phyloP scores from a whole-genome alignment of 2,329 filamentous ascomycete species.

The Phyllosticta citribraziliensis region DNA sequence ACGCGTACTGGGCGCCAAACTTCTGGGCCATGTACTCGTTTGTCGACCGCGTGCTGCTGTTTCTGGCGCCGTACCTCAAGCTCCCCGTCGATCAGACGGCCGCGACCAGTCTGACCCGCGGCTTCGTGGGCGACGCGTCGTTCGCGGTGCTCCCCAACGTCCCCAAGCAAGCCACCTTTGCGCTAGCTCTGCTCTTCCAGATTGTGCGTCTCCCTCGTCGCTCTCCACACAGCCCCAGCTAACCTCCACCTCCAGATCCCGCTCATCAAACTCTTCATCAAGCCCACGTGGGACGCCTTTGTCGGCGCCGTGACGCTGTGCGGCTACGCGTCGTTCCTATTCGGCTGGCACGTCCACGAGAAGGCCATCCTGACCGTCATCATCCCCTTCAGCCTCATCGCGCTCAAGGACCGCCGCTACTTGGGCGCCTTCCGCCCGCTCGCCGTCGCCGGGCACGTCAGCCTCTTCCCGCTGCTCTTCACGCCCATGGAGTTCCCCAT shows the following conservation, averaged over 20 bases:
- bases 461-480: conserved; percentile 87
- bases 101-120: conserved; percentile 80
- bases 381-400: conserved; percentile 87
- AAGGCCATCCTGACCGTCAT: conserved; percentile 93
- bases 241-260: conserved; percentile 26
- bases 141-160: conserved; percentile 91
- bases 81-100: conserved; percentile 64
- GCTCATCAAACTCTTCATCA: conserved; percentile 68
- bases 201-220: conserved; percentile 35
- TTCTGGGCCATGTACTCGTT: conserved; percentile 97
- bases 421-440: conserved; percentile 85
- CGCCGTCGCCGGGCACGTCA: conserved; percentile 88
- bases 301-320: conserved; percentile 84
- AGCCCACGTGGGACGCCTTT: conserved; percentile 80
- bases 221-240: conserved; percentile 13
- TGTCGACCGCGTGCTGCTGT: conserved; percentile 70
- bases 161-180: conserved; percentile 68
- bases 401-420: conserved; percentile 79
- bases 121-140: conserved; percentile 83
- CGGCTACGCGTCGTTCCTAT: conserved; percentile 91
- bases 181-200: conserved; percentile 75
- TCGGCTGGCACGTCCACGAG: conserved; percentile 98
- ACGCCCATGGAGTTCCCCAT: conserved; percentile 87
- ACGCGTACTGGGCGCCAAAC: conserved; percentile 98
- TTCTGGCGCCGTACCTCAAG: conserved; percentile 69